phyloP scores from a whole-genome alignment of 139 green algal genomes.

The Dunaliella primolecta region DNA sequence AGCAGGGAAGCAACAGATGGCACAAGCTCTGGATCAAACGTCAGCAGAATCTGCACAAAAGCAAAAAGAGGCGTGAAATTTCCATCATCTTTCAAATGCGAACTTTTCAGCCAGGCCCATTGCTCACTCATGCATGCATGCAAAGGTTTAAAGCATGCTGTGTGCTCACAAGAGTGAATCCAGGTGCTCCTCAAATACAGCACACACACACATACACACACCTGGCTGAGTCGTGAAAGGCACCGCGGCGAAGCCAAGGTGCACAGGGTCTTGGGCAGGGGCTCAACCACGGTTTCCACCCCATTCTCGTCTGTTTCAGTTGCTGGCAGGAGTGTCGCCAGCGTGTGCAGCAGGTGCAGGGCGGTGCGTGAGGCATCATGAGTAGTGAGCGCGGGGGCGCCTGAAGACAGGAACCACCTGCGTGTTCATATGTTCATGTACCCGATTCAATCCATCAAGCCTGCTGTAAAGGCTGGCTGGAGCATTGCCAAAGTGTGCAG shows the following conservation, averaged over 20 bases:
- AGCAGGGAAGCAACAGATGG: conserved; percentile 58
- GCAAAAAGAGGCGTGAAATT: no score
- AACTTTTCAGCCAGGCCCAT: no score
- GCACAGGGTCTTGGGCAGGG: conserved; percentile 70
- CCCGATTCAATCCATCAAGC: no score
- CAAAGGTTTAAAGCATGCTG: no score
- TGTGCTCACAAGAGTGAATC: no score
- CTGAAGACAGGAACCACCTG: conserved; percentile 13
- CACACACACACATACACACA: conserved; percentile 17
- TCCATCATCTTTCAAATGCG: no score
- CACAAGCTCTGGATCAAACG: conserved; percentile 77
- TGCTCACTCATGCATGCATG: no score
- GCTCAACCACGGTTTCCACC: conserved; percentile 57
- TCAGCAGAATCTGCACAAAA: conserved; percentile 75
- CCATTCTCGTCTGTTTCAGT: conserved; percentile 37
- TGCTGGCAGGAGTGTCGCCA: conserved; percentile 62
- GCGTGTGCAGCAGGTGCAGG: conserved; percentile 52
- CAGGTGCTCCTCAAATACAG: background rate
- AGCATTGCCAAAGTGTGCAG: conserved; percentile 61
- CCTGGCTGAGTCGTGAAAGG: conserved; percentile 79
- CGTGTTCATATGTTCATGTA: background rate
- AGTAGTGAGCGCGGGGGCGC: conserved; percentile 20
- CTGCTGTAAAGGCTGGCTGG: conserved; percentile 39
- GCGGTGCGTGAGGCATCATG: conserved; percentile 30
- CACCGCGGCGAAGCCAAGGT: conserved; percentile 59